phyloP scores from a whole-genome alignment of 176 grass and related monocot species.

The Raddia guianensis region DNA sequence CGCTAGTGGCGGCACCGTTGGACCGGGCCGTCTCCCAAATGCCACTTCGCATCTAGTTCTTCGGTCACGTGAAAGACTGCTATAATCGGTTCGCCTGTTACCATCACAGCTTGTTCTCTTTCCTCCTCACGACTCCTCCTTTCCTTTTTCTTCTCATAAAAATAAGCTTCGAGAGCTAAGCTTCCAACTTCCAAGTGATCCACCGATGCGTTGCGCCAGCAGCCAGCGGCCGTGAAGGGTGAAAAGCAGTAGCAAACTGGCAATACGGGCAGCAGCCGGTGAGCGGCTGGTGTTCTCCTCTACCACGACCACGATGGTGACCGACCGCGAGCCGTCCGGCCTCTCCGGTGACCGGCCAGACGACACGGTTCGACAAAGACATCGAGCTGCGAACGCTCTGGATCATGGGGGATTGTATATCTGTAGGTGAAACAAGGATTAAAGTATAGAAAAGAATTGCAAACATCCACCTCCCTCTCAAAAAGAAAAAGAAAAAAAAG shows the following conservation, averaged over 20 bases:
- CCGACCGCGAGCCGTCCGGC: not conserved
- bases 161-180: not conserved
- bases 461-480: no score
- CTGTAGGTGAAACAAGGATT: no score
- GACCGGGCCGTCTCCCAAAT: not conserved
- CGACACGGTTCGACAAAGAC: conserved; percentile 1
- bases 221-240: not conserved
- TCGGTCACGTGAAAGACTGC: no score
- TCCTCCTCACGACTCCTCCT: not conserved
- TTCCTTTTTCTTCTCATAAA: not conserved
- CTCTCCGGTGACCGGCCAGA: not conserved
- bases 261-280: not conserved
- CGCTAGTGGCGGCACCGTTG: not conserved
- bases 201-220: not conserved
- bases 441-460: no score
- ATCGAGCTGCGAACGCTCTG: not conserved
- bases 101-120: not conserved
- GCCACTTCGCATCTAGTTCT: not conserved
- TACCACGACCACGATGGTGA: no score
- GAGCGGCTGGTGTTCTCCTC: not conserved
- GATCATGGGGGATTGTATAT: not conserved
- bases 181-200: not conserved
- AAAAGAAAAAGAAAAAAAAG: no score
- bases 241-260: not conserved
- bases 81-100: not conserved